These are phyloP conservation scores for Trichoderma gamsii DNA, from an alignment of 495 filamentous ascomycete species.

Conservation along the genomic window DNA sequence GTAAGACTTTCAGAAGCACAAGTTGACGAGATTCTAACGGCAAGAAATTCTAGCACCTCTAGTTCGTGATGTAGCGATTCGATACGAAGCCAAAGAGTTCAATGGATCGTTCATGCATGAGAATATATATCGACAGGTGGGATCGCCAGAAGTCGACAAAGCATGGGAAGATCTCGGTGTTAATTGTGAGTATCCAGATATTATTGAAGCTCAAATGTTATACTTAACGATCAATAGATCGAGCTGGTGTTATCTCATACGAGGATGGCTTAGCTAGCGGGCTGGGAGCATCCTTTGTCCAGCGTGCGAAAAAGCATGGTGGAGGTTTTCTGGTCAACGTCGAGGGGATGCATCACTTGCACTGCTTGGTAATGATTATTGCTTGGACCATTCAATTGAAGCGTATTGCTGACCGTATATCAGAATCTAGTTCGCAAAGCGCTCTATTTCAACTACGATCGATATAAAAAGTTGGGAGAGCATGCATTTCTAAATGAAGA, in stretches of 20 bases:
- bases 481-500: conserved; percentile 48
- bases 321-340: conserved; percentile 51
- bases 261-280: conserved; percentile 26
- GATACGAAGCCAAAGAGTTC: conserved; percentile 27
- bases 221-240: conserved; percentile 13
- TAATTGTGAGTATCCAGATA: conserved; percentile 27
- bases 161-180: conserved; percentile 52
- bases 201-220: neutral
- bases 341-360: conserved; percentile 53
- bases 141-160: conserved; percentile 49
- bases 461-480: conserved; percentile 42
- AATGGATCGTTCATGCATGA: conserved; percentile 50
- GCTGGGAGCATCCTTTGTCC: conserved; percentile 42
- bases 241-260: conserved; percentile 19
- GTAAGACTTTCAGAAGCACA: conserved; percentile 4
- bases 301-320: conserved; percentile 46
- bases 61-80: conserved; percentile 8
- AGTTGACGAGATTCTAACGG: neutral
- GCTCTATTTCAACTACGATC: conserved; percentile 51
- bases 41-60: conserved; percentile 13
- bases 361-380: conserved; percentile 40
- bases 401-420: neutral
- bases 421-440: conserved; percentile 50
- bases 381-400: too few species aligned
- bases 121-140: conserved; percentile 46